Evolutionary conservation across 2,329 filamentous ascomycete species (phyloP).

Genomic region (Colletotrichum somersetense): DNA sequence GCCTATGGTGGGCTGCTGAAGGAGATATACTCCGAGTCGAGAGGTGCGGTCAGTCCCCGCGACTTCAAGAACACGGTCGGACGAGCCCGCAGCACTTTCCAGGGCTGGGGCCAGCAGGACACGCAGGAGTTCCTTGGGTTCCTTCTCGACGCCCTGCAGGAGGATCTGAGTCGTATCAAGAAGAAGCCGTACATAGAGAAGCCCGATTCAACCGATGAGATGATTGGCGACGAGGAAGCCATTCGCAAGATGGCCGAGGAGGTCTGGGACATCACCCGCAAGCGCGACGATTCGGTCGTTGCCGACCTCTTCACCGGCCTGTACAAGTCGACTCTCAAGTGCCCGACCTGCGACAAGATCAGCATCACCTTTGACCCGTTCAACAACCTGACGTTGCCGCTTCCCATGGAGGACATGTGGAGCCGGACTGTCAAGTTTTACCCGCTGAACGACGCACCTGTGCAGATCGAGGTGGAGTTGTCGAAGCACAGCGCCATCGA

Average conservation of each 20-base stretch:
- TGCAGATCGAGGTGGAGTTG: conserved; percentile 82
- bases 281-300: conserved; percentile 93
- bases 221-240: conserved; percentile 84
- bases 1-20: conserved; percentile 82
- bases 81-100: conserved; percentile 85
- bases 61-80: conserved; percentile 88
- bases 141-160: conserved; percentile 91
- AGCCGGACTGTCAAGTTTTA: conserved; percentile 80
- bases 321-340: conserved; percentile 97
- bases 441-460: conserved; percentile 78
- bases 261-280: conserved; percentile 92
- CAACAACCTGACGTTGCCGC: conserved; percentile 90
- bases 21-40: conserved; percentile 80
- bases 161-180: conserved; percentile 92
- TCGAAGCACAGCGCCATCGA: conserved; percentile 81
- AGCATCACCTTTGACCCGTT: conserved; percentile 99
- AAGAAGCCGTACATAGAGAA: conserved; percentile 99
- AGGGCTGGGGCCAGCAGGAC: conserved; percentile 95
- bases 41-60: conserved; percentile 79
- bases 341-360: conserved; percentile 90
- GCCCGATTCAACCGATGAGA: conserved; percentile 96
- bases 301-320: conserved; percentile 96
- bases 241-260: conserved; percentile 88
- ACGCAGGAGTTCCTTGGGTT: conserved; percentile 98
- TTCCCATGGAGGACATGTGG: conserved; percentile 90